These are phyloP conservation scores for Vigna mungo DNA, from an alignment of 306 rosid species.

Conservation along the genomic window DNA sequence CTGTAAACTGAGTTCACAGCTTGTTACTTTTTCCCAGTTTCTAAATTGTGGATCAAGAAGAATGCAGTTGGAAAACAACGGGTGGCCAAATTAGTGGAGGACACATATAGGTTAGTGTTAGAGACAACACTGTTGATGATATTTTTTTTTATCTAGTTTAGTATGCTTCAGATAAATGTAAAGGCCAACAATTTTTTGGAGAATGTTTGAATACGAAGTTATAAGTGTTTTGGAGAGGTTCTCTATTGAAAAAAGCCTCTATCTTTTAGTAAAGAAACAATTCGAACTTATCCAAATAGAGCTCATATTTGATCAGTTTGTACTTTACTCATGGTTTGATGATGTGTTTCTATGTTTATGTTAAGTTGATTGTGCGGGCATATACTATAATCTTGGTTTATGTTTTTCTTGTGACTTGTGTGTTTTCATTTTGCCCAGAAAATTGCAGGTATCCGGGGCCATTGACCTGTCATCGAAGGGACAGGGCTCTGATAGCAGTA, in stretches of 20 bases:
- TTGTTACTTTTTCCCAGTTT: slow-evolving; percentile 57
- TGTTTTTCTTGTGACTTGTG: slow-evolving; percentile 17
- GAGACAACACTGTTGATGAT: slow-evolving; percentile 3
- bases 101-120: slow-evolving; percentile 84
- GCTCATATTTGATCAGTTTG: not conserved
- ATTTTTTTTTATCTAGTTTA: slow-evolving; percentile 25
- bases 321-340: slow-evolving; percentile 25
- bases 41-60: slow-evolving; percentile 77
- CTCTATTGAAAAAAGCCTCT: not conserved
- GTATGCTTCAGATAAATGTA: slow-evolving; percentile 26
- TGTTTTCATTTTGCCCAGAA: slow-evolving; percentile 54
- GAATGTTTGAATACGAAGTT: not conserved
- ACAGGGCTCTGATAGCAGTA: slow-evolving; percentile 81
- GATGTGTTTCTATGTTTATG: slow-evolving; percentile 1
- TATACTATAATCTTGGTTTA: slow-evolving; percentile 17
- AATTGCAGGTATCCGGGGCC: slow-evolving; percentile 86
- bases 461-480: slow-evolving; percentile 87
- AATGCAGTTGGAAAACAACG: slow-evolving; percentile 81
- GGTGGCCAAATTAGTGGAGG: slow-evolving; percentile 93
- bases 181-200: not conserved
- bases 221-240: not conserved
- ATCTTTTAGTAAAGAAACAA: not conserved
- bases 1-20: slow-evolving; percentile 14
- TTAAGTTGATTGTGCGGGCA: slow-evolving; percentile 8
- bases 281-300: not conserved